A percentile compares a stretch with the other conserved stretches of the same genome.
Evolutionary conservation across 345 rosid genomes (phyloP).

Genomic region (Melaleuca quinquenervia): DNA sequence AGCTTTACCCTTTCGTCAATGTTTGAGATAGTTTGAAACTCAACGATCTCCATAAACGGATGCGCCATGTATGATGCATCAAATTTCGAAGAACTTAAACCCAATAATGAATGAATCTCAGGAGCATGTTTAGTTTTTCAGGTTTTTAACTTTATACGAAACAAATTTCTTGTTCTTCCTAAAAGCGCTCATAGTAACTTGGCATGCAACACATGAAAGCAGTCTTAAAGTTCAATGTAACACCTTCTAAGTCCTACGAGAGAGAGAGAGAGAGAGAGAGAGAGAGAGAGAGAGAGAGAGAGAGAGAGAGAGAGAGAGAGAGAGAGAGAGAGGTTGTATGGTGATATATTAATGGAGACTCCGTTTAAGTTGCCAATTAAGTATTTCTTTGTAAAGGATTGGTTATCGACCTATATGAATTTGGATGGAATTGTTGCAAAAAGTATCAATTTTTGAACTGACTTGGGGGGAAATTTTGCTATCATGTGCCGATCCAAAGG

Average conservation of each 20-base stretch:
- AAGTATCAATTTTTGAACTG: neutral
- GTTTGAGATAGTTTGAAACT: neutral
- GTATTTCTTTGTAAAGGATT: neutral
- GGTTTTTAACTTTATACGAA: neutral
- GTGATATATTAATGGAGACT: neutral
- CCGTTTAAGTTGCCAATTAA: neutral
- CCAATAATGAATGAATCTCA: neutral
- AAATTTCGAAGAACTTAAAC: neutral
- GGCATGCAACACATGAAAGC: neutral
- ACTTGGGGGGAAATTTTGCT: neutral
- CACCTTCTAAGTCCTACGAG: neutral
- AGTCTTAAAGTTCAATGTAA: neutral
- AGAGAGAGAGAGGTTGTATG: neutral
- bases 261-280: neutral
- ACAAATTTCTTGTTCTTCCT: neutral
- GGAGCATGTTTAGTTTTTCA: neutral
- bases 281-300: neutral
- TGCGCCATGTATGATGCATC: neutral
- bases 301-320: no score
- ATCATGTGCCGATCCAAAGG: neutral
- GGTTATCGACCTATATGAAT: neutral
- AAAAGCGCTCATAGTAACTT: neutral
- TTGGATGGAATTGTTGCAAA: neutral
- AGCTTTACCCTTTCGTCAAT: constrained; percentile 29
- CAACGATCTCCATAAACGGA: neutral